Base-by-base conservation (phyloP, 768 basidiomycete genomes). In the Cyclocybe cylindracea region DNA sequence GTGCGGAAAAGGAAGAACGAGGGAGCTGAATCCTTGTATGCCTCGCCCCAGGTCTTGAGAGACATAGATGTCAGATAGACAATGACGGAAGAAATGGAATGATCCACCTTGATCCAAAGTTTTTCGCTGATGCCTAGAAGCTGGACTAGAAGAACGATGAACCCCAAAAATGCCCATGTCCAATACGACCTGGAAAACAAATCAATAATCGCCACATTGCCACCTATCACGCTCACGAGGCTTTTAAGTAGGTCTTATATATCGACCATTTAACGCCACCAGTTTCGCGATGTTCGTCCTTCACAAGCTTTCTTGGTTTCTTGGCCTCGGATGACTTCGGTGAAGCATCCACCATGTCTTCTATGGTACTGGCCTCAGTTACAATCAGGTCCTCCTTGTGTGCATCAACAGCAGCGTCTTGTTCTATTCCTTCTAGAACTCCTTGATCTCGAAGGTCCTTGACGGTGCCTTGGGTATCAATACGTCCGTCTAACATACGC, bases 251-350 rank as follows among this genome's bases (percentile, higher is more conserved):
- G 5, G 80, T 73, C 10, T 83, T 79, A 51, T 86, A 86, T 32
- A 86, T 76, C 1, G 71, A 68, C 87, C 89, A 92, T 61, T 90
- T 91, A 31, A 95, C 92, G 35, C 86, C 84, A 0, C 93, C 94
- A 1, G 78, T 78, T 55, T 89, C 89, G 39, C 91, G 67, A 52
- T 91, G 86, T 62, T 94, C 91, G 43, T 93, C 91, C 63, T 48
- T 7, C 60, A 57, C 46, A 63, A 66, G 5, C 70, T 68, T 32
- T 70, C 68, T 44, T 10, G 33, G 9, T 18, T 39, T 13, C 44
- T 42, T 7, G 31, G 10, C 7, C 2, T 34, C 35, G 4, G 43
- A 35, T 5, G 59, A 62, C 1, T 67, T 63, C 44, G 66, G 63
- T 2, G 64, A 58, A 9, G 61, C 56, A 1, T 59, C 63, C 14